These are phyloP conservation scores for Pascua sp. DNA, from an alignment of 1,284 basidiomycete species.

Conservation along the genomic window DNA sequence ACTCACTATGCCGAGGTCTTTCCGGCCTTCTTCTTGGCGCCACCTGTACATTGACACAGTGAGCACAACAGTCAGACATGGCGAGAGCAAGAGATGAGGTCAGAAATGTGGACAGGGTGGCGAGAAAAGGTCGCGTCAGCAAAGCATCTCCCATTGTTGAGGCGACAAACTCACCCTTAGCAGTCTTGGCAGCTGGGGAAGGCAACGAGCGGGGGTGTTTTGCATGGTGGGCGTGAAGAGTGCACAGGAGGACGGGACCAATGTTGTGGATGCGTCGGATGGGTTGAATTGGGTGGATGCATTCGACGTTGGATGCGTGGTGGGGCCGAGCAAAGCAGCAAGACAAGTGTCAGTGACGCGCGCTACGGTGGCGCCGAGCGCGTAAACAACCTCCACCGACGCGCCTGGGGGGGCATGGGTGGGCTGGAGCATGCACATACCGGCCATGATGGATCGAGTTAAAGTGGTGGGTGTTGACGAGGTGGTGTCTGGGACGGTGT, in stretches of 20 bases:
- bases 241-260: too few species aligned
- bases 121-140: conserved; percentile 19
- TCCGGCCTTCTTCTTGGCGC: conserved; percentile 29
- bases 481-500: neutral
- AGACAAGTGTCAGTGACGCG: neutral
- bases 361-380: conserved; percentile 3
- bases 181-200: too few species aligned
- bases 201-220: too few species aligned
- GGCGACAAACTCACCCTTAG: too few species aligned
- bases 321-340: neutral
- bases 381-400: conserved; percentile 23
- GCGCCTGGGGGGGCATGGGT: conserved; percentile 32
- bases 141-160: too few species aligned
- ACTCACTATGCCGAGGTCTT: conserved; percentile 46
- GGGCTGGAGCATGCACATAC: conserved; percentile 33
- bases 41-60: conserved; percentile 14
- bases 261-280: too few species aligned
- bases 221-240: too few species aligned
- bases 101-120: conserved; percentile 11
- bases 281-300: too few species aligned
- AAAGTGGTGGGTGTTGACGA: conserved; percentile 1
- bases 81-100: neutral
- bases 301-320: neutral
- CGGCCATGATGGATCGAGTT: conserved; percentile 28
- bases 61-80: neutral